Conservation (phyloP, 2,329 filamentous ascomycete species). For the Lachnellula cervina region DNA sequence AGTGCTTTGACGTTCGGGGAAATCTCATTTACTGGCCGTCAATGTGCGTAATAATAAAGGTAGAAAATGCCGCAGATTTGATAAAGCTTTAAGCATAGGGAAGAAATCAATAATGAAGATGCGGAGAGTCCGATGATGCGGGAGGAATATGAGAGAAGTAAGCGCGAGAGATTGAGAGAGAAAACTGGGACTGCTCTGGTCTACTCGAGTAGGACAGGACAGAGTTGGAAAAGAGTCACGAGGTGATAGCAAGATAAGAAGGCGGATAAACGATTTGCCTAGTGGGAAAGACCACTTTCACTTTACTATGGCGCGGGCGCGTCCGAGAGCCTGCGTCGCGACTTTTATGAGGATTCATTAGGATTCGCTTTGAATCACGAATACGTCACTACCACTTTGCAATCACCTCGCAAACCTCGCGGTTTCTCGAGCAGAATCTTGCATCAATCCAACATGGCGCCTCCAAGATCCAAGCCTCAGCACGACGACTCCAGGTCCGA, state of each 20-base stretch:
- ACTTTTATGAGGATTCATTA: not conserved
- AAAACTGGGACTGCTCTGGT: no score
- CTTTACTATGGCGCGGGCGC: not conserved
- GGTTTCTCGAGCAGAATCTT: no score
- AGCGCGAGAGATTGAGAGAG: not conserved
- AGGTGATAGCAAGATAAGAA: not conserved
- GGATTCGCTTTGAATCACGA: not conserved
- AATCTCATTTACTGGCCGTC: not conserved
- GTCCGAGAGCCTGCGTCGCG: not conserved
- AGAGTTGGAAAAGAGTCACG: not conserved
- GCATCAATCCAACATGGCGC: conserved; percentile 22
- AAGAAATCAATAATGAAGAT: not conserved
- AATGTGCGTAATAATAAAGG: not conserved
- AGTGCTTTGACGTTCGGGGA: not conserved
- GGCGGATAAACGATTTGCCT: not conserved
- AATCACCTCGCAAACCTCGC: no score
- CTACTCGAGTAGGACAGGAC: no score
- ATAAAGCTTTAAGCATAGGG: not conserved
- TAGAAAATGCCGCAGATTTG: not conserved
- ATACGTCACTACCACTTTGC: no score
- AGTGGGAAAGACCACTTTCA: not conserved
- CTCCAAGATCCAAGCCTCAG: conserved; percentile 26
- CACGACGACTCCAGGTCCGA: conserved; percentile 34
- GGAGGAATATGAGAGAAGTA: not conserved
- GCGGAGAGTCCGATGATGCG: not conserved